These are phyloP conservation scores for Mortierella sp. DNA, from an alignment of 371 early-diverging fungal genomes.

Conservation along the genomic window DNA sequence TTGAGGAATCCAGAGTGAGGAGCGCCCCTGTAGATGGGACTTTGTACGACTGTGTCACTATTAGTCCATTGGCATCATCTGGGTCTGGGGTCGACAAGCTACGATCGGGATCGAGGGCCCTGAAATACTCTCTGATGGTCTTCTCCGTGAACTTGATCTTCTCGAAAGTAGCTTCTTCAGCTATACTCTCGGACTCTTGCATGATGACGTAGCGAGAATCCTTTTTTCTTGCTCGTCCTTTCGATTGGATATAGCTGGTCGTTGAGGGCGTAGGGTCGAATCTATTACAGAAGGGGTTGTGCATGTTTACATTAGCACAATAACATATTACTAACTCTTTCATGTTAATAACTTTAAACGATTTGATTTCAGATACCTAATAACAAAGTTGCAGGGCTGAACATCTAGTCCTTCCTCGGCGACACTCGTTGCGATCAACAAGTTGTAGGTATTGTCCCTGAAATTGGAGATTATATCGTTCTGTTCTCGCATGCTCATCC, in stretches of 20 bases:
- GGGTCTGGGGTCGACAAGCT: conserved; percentile 52
- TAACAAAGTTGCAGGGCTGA: conserved; percentile 92
- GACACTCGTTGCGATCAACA: conserved; percentile 94
- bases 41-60: conserved; percentile 53
- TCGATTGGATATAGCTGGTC: conserved; percentile 89
- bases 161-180: conserved; percentile 56
- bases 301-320: background rate
- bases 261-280: conserved; percentile 85
- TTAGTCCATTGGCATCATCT: conserved; percentile 38
- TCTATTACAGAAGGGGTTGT: conserved; percentile 42
- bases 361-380: conserved; percentile 66
- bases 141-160: conserved; percentile 64
- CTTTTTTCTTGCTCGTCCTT: conserved; percentile 92
- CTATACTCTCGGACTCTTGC: conserved; percentile 65
- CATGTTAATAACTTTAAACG: background rate
- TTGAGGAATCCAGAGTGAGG: conserved; percentile 72
- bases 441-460: conserved; percentile 73
- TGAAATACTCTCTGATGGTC: conserved; percentile 67
- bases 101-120: conserved; percentile 61
- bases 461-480: conserved; percentile 77
- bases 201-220: conserved; percentile 83
- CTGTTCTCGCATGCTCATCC: conserved; percentile 76
- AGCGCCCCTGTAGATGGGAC: conserved; percentile 73
- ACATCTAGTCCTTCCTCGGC: conserved; percentile 99
- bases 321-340: background rate